Conservation (phyloP, 129 eudicot genomes). For the Lactuca sativa region DNA sequence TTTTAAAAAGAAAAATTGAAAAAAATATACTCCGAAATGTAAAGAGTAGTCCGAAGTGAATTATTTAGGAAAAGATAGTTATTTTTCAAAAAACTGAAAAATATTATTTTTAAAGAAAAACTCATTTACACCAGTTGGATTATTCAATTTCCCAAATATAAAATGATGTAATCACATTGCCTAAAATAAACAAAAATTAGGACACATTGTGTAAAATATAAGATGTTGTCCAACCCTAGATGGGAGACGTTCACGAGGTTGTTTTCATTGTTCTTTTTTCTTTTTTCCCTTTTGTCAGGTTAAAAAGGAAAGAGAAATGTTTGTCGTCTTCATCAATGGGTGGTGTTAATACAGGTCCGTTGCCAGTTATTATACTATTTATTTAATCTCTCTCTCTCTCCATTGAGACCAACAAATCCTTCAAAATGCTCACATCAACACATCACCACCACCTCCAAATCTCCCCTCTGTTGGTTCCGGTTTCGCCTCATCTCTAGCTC, state of each 20-base stretch:
- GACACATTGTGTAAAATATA: background rate
- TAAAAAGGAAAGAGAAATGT: constrained; percentile 35
- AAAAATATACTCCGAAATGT: no score
- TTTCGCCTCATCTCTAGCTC: constrained; percentile 1
- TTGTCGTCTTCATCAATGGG: constrained; percentile 39
- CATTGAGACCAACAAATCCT: constrained; percentile 18
- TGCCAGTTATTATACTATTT: constrained; percentile 1
- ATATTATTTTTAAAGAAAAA: no score
- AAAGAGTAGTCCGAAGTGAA: no score
- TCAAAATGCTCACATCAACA: constrained; percentile 18
- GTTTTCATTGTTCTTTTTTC: background rate
- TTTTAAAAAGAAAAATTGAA: no score
- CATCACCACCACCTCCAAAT: constrained; percentile 20
- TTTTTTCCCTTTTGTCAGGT: constrained; percentile 17
- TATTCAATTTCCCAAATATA: no score
- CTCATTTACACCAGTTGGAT: no score
- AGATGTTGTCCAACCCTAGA: background rate
- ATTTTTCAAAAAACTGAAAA: no score
- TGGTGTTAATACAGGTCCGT: constrained; percentile 14
- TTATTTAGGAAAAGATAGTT: no score
- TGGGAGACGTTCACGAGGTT: constrained; percentile 16
- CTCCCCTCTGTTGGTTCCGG: background rate
- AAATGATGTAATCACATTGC: background rate
- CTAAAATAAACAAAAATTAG: no score
- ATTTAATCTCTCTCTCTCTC: background rate